Base-by-base conservation (phyloP, 2,329 filamentous ascomycete species). In the Sporothrix phasma region DNA sequence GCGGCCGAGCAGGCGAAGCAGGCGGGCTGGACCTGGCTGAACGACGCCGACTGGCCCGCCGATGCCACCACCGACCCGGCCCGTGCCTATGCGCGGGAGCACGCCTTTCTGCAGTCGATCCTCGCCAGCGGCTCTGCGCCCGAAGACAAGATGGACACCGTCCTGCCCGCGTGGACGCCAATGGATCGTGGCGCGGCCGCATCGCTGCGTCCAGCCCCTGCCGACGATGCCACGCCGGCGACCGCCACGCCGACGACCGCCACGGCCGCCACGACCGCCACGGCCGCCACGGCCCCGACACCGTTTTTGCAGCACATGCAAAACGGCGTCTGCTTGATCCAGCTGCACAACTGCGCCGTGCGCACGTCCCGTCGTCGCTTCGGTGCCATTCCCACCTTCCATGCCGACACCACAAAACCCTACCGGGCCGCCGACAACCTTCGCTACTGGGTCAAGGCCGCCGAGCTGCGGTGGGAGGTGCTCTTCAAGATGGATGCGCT, bases 361-460 rank as follows among this genome's bases (percentile, higher is more conserved):
- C 85, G 86, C 71, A 90, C 90, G 73, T 97, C 92, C 24, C 87
- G 88, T 72, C 84, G 90, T 34, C 89, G 89, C 7, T 97, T 97
- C 73, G 92, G 92, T 61, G 85, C 90, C 67, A 97, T 99, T 72
- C 91, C 90, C 64, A 83, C 84, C 10, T 97, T 88, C 74, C 94
- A 97, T 74, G 87, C 86, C n/a, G 92, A 99, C 74, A 93, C 94
- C 10, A 87, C 86, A 66, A 97, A 97, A 76, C 94, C 94, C 0
- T 99, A 99, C 74, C 88, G 94, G 58, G 88, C 88, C 67, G 91
- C 92, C 3, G 94, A 99, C 70, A 99, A 99, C 74, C 81, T 99
- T 67, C 85, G 92, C 46, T 99, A 89, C 79, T 99, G 94, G 93
- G 84, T 89, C 76, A 99, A 99, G 78, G 94, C 93, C 1, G 92